phyloP scores from a whole-genome alignment of 2,329 filamentous ascomycete species.

The Ophiostoma sp. region DNA sequence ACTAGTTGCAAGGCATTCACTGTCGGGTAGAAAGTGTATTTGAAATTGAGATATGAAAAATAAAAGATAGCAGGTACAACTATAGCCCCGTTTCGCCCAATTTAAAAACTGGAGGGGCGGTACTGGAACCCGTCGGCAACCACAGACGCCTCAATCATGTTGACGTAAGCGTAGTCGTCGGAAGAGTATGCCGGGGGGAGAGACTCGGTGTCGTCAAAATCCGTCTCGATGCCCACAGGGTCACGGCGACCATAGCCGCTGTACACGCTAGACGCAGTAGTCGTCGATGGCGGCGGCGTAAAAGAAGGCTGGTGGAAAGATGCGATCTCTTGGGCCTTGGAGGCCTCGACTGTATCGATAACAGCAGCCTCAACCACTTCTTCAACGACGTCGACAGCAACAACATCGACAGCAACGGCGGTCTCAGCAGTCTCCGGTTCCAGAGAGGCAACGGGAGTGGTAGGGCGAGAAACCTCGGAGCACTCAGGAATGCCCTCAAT shows the following conservation, averaged over 20 bases:
- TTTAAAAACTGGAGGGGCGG: conserved; percentile 30
- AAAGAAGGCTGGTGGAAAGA: conserved; percentile 13
- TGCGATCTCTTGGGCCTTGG: background rate
- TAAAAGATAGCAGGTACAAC: background rate
- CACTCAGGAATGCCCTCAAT: conserved; percentile 30
- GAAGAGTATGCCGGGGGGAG: conserved; percentile 43
- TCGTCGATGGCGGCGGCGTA: conserved; percentile 16
- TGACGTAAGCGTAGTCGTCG: conserved; percentile 22
- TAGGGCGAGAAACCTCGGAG: background rate
- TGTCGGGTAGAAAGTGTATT: background rate
- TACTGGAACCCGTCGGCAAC: conserved; percentile 43
- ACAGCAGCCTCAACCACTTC: background rate
- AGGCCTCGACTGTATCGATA: background rate
- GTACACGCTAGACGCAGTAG: conserved; percentile 17
- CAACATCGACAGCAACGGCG: background rate
- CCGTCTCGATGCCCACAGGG: conserved; percentile 18
- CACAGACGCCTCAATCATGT: conserved; percentile 32
- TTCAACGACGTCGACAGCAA: background rate
- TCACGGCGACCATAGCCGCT: conserved; percentile 19
- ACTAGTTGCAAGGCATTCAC: background rate
- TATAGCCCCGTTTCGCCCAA: background rate
- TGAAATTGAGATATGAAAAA: background rate
- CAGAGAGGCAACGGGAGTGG: conserved; percentile 29
- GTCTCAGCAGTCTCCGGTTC: conserved; percentile 23
- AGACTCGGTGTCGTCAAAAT: conserved; percentile 34